Evolutionary conservation across 306 rosid species (phyloP), one percentile per base, ranked within the genome.

Genomic region (Luffa aegyptiaca): DNA sequence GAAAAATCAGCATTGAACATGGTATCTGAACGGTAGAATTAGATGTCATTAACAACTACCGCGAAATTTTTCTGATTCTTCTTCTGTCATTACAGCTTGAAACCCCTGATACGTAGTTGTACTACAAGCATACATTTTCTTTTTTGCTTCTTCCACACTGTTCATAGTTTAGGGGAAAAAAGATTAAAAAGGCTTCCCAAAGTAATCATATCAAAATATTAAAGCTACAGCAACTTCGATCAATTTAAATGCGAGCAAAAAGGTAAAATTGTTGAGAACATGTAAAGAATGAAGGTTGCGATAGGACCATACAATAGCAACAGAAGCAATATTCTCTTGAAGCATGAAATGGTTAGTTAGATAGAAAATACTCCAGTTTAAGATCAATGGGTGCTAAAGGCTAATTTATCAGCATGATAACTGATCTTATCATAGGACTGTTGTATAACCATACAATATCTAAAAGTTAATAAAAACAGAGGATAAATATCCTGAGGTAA

Each of bases 101-200:
- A 95, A 95, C 48, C 98, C 97, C 4, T 83, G 82, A 79, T 95
- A 92, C 5, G 86, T 88, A 33, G 96, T 92, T 13, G 98, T 95
- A 80, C 97, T 95, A 74, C 97, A 92, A 8, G 98, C 97, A 85
- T 95, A 95, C 0, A 95, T 92, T 78, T 85, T 95, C 80, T 84
- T 73, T 85, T 92, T 95, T 4, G 97, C 98, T 85, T 91, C 97
- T 79, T 92, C 98, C 85, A 92, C 26, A 62, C 98, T 94, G 87
- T 80, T 76, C 55, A 45, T 57, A 42, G 75, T 64, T 59, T 69
- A 18, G 55, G 75, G 36, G 8, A 16, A 64, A 39, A 81, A 81
- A 48, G 9, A 39, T 53, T 39, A 14, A 73, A 58, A 7, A 21
- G 45, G 6, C 45, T 41, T 0, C 13, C 55, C 14, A 76, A 49